phyloP scores from a whole-genome alignment of 2,329 filamentous ascomycete species.

The Stachybotrys echinatus region DNA sequence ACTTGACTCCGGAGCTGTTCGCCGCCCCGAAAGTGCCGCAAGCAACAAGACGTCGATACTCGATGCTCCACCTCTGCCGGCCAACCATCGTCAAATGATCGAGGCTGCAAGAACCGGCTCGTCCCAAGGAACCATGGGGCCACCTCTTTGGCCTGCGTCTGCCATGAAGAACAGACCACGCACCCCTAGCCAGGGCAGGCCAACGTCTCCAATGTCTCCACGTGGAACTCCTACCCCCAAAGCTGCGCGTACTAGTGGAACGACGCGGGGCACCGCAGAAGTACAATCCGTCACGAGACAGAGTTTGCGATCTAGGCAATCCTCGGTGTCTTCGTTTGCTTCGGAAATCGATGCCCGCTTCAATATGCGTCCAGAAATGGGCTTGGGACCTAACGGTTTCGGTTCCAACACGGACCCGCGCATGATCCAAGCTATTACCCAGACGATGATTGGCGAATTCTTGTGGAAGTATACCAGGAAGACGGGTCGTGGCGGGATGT shows the following conservation, averaged over 20 bases:
- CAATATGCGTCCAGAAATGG: constrained; percentile 60
- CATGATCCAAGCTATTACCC: constrained; percentile 98
- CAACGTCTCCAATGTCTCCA: constrained; percentile 39
- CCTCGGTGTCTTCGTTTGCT: constrained; percentile 90
- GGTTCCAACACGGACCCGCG: constrained; percentile 78
- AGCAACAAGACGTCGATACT: constrained; percentile 50
- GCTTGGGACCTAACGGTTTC: constrained; percentile 52
- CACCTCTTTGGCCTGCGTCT: constrained; percentile 78
- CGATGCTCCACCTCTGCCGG: constrained; percentile 65
- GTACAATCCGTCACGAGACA: constrained; percentile 42
- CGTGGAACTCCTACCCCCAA: constrained; percentile 56
- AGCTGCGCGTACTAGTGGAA: constrained; percentile 37
- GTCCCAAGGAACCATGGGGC: constrained; percentile 63
- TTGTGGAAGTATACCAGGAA: constrained; percentile 99
- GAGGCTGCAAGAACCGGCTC: constrained; percentile 66
- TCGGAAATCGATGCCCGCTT: constrained; percentile 92
- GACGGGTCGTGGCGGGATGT: constrained; percentile 82
- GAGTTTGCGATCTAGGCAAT: constrained; percentile 42
- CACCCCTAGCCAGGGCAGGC: constrained; percentile 51
- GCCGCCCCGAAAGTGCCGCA: constrained; percentile 66
- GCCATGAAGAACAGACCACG: constrained; percentile 53
- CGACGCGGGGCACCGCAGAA: constrained; percentile 41
- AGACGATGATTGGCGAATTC: constrained; percentile 99
- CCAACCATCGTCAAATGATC: constrained; percentile 79
- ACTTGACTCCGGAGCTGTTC: constrained; percentile 28